Base-by-base conservation (phyloP, 2,329 filamentous ascomycete species). In the Colletotrichum sp. region DNA sequence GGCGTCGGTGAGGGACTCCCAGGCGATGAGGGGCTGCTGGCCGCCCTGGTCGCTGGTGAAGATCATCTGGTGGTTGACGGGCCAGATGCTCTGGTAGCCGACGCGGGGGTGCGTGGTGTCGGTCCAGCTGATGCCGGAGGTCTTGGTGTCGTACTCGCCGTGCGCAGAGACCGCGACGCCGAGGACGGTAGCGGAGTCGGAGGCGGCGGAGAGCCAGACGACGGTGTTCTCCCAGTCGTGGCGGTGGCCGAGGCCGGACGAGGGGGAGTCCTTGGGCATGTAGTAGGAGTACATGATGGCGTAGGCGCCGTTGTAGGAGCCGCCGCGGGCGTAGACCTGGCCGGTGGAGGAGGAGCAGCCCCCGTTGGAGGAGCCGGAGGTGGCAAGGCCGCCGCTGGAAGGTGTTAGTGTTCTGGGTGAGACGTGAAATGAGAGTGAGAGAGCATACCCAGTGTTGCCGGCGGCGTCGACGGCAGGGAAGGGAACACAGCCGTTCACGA, bases 401-500 rank as follows among this genome's bases (percentile, higher is more conserved):
- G 10, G 12, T 36, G 61, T 78, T 64, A 77, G 78, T 34, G 4
- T 63, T 38, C 18, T 38, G 61, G 0, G 14, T 43, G 43, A 48
- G 43, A 48, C 4, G 5, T 16, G 55, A 9, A 28, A 2, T 30
- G 30, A 43, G 13, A 38, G 48, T 6, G 38, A 7, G 26, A 34
- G n/a, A 21, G 78, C 85, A 74, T 81, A 92, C 91, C 87, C 85
- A 18, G 89, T 92, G 78, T 93, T 86, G 4, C 91, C 92, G 0
- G 83, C 81, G 1, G 86, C 86, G 76, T 93, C 89, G 2, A 93
- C 91, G 2, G 89, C 91, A 0, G 91, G 91, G 79, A 91, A 93
- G 0, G 91, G 90, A 10, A 92, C 91, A 76, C 91, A 93, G 61
- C 91, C 91, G 78, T 90, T 89, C 21, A 86, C 85, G 7, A 92